Base-by-base conservation (phyloP, 2,329 filamentous ascomycete species). In the Didymella exigua region DNA sequence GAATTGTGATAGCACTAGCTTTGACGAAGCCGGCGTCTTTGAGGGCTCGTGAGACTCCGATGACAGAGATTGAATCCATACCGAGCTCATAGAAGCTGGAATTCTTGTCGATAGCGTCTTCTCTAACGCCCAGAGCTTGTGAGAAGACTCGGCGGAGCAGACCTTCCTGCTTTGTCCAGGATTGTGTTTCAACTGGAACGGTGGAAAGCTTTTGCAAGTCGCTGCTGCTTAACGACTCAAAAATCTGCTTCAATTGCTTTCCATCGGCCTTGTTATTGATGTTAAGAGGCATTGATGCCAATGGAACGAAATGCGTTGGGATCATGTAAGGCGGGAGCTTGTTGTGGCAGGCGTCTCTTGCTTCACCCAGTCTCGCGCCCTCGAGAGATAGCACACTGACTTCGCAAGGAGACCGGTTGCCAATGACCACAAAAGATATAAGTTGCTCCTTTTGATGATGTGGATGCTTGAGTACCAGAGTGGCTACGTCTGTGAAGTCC, bases 191-290 rank as follows among this genome's bases (percentile, higher is more conserved):
- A 14, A 24, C 44, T 21, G 50, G 45, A 8, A 49, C 60, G 2
- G 54, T 55, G 14, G 73, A 75, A 4, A 90, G 74, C 1, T 75
- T 75, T 58, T 90, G 85, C 18, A 96, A 76, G 8, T 87, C 78
- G 29, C 86, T 84, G 0, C 83, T 75, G 0, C 83, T 81, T 3
- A 93, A 70, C 0, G 78, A 76, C 9, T 82, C 75, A 66, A 93
- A 96, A 1, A 96, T 75, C 0, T 76, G 74, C 53, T 84, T 87
- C 2, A 97, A 76, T 30, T 81, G 79, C 66, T 89, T 93, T 6
- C 82, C 81, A 65, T 97, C 92, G 0, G 89, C 88, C 70, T 97
- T 97, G 75, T 96, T 96, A 72, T 96, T 97, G 6, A 89, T 79
- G 1, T 91, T 96, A 0, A 97, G 79, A 0, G 93, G 93, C 49